Evolutionary conservation across 2,329 filamentous ascomycete species (phyloP), one percentile per base, ranked within the genome.

Genomic region (Hypoxylon sp.): DNA sequence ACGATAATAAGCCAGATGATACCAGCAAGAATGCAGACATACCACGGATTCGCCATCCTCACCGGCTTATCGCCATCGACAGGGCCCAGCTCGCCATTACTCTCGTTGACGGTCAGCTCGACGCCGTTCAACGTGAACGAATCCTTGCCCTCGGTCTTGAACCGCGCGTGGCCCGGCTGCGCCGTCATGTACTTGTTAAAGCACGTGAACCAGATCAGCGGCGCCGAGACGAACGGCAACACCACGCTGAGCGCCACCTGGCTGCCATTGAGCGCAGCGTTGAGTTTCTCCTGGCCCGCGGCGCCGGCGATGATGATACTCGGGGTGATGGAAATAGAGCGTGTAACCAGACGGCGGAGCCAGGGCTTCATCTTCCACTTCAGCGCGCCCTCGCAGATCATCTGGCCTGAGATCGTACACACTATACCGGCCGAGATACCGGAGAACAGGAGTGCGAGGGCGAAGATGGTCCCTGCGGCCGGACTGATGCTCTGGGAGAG

Each of bases 371-470:
- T 79, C 4, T 81, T 88, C 91, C 93, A 94, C 50, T 89, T 88
- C 48, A 97, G 79, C 67, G 93, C 92, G 5, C 93, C 93, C 78
- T 97, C 93, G 68, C 89, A 90, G 21, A 97, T 91, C 90, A 97
- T 96, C 78, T 97, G 93, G 0, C 93, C 93, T 0, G 93, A 88
- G 72, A 97, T 96, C 1, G 94, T 97, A 81, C 93, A 97, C 2
- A 97, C 91, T 36, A 97, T 93, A 5, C 93, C 93, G 0, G 93
- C 93, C 0, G 90, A 93, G 11, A 93, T 86, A 7, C 93, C 93
- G 0, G 91, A 94, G 0, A 97, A 86, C 0, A 97, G 85, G 0
- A 97, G 82, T 0, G 93, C 93, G 2, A 97, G 83, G 0, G 93
- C 93, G 70, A 97, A 97, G n/a, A 97, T 83, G 2, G 91, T 92